Evolutionary conservation across 1,139 yeast species (phyloP), one percentile per base, ranked within the genome.

Genomic region (Yamadazyma conglobata): DNA sequence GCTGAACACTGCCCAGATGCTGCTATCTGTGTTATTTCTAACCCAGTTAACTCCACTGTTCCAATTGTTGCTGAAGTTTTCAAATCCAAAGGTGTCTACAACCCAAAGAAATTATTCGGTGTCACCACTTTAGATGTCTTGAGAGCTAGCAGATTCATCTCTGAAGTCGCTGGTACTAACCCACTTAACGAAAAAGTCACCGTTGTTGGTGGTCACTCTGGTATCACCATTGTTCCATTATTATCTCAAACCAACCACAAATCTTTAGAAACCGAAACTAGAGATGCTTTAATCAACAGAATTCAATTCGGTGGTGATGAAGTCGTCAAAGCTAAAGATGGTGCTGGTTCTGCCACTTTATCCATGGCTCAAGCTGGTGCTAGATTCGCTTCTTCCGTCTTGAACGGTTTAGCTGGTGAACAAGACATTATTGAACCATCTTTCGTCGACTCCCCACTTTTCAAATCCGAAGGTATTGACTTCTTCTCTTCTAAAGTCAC

Each of bases 261-360:
- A 44, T 43, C 56, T 42, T 62, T 76, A 49, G 63, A 62, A 35
- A 55, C 62, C 30, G 82, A 77, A 43, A 66, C 72, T 50, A 71
- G 80, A 52, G 85, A 79, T 54, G 73, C 77, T 36, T 73, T 88
- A 50, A 73, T 86, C 53, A 76, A 85, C 72, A 80, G 96, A 64
- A 87, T 88, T 56, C 96, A 88, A 67, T 87, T 81, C 56, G 97
- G 96, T 56, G 96, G 96, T 64, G 96, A 89, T 57, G 96, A 89
- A 68, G 94, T 89, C 48, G 96, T 89, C 49, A 72, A 83, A 65
- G 96, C 96, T 50, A 89, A 89, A 71, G 82, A 86, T 57, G 96
- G 96, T 53, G 79, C 82, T 42, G 96, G 96, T 37, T 85, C 95
- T 31, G 95, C 96, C 43, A 89, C 97, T 31, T 71, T 89, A 47